Evolutionary conservation across 2,329 filamentous ascomycete genomes (phyloP).

Genomic region (Pseudohalonectria lignicola): DNA sequence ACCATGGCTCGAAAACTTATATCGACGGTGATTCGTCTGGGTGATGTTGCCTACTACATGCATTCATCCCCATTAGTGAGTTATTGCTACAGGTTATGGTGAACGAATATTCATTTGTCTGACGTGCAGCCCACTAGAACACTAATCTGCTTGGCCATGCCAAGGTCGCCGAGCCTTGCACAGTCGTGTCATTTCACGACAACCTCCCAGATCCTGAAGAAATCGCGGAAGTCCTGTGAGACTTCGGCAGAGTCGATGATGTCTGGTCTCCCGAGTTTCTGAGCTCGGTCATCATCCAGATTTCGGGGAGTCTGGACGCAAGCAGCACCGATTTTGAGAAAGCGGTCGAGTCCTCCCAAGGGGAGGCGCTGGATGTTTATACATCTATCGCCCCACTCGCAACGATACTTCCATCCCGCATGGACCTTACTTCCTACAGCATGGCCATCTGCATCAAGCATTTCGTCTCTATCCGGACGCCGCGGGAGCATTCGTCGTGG

Average conservation of each 20-base stretch:
- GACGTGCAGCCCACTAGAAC: no score
- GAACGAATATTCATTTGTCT: no score
- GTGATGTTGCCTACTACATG: not conserved
- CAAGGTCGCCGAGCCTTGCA: not conserved
- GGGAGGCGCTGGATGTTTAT: not conserved
- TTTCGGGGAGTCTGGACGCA: not conserved
- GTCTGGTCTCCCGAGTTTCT: not conserved
- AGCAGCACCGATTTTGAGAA: not conserved
- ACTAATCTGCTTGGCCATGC: not conserved
- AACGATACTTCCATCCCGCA: not conserved
- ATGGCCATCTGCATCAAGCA: constrained; percentile 1
- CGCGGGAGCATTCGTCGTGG: not conserved
- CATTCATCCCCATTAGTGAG: not conserved
- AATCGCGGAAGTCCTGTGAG: not conserved
- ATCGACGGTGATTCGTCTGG: not conserved
- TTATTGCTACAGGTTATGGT: not conserved
- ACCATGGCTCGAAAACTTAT: no score
- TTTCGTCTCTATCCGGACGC: constrained; percentile 2
- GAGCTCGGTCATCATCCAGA: not conserved
- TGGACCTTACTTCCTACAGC: constrained; percentile 3
- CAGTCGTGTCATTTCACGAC: not conserved
- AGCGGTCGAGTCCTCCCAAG: not conserved
- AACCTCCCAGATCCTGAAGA: not conserved
- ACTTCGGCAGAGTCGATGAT: not conserved
- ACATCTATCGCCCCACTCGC: not conserved